These are phyloP conservation scores for Leccinum subfulvum DNA, from an alignment of 1,284 basidiomycete genomes.

Conservation along the genomic window DNA sequence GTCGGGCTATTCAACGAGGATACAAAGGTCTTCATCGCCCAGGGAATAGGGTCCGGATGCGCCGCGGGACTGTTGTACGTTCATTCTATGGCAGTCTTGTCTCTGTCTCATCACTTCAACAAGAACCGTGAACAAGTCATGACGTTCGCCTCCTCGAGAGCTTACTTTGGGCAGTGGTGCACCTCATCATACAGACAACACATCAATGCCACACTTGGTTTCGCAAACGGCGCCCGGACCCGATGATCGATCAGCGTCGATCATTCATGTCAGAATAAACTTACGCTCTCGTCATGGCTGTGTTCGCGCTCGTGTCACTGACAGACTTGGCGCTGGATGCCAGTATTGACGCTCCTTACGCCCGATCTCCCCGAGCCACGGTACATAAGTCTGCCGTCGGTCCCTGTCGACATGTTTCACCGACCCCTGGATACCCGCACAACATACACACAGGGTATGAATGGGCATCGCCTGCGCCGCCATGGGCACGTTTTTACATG, in stretches of 20 bases:
- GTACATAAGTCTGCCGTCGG: conserved; percentile 10
- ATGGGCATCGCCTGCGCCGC: conserved; percentile 28
- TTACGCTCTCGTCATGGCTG: background rate
- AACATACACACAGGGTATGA: conserved; percentile 22
- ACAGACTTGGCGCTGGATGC: conserved; percentile 24
- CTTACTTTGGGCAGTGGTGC: too few species aligned
- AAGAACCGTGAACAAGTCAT: too few species aligned
- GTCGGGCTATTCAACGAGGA: background rate
- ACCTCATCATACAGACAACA: too few species aligned
- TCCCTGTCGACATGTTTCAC: background rate
- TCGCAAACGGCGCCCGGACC: too few species aligned
- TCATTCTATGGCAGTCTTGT: too few species aligned
- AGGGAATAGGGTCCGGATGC: conserved; percentile 34
- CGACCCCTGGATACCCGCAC: background rate
- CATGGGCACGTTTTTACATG: conserved; percentile 24
- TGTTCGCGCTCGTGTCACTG: conserved; percentile 8
- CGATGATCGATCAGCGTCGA: background rate
- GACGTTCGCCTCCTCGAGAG: too few species aligned
- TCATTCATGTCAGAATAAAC: background rate
- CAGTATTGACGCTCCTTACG: conserved; percentile 25
- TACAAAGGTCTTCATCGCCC: conserved; percentile 35
- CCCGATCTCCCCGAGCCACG: conserved; percentile 32
- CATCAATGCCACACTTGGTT: too few species aligned
- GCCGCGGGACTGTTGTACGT: conserved; percentile 33
- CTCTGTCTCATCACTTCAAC: too few species aligned